Evolutionary conservation across 345 rosid genomes (phyloP).

Genomic region (Cardiospermum halicacabum): DNA sequence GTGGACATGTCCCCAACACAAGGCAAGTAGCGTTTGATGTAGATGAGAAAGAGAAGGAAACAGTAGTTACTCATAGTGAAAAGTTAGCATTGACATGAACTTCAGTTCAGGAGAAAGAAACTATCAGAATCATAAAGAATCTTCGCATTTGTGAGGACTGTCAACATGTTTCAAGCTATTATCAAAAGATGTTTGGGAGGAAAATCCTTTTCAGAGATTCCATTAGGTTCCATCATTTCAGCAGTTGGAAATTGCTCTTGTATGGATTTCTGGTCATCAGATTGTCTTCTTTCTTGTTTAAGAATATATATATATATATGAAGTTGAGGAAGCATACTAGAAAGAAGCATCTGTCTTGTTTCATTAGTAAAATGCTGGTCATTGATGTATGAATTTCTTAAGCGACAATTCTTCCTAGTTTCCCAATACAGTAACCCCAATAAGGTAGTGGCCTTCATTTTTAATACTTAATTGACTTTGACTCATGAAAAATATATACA

Average conservation of each 20-base stretch:
- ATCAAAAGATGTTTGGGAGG: slow-evolving; percentile 23
- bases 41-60: slow-evolving; percentile 39
- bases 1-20: slow-evolving; percentile 27
- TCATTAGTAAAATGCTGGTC: too few species aligned
- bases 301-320: too few species aligned
- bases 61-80: slow-evolving; percentile 35
- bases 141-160: slow-evolving; percentile 42
- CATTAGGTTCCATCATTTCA: slow-evolving; percentile 40
- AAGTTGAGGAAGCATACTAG: too few species aligned
- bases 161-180: slow-evolving; percentile 35
- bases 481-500: too few species aligned
- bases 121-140: slow-evolving; percentile 37
- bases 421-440: too few species aligned
- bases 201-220: slow-evolving; percentile 42
- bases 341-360: too few species aligned
- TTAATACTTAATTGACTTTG: too few species aligned
- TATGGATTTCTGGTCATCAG: slow-evolving; percentile 33
- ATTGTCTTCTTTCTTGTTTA: not conserved
- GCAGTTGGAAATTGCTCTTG: slow-evolving; percentile 38
- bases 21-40: slow-evolving; percentile 31
- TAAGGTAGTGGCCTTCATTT: too few species aligned
- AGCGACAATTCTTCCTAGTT: too few species aligned
- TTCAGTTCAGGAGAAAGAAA: slow-evolving; percentile 18
- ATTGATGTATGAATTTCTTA: too few species aligned
- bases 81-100: slow-evolving; percentile 34